Evolutionary conservation across 192 early-diverging fungal genomes (phyloP).

Genomic region (Rhizophagus clarus): DNA sequence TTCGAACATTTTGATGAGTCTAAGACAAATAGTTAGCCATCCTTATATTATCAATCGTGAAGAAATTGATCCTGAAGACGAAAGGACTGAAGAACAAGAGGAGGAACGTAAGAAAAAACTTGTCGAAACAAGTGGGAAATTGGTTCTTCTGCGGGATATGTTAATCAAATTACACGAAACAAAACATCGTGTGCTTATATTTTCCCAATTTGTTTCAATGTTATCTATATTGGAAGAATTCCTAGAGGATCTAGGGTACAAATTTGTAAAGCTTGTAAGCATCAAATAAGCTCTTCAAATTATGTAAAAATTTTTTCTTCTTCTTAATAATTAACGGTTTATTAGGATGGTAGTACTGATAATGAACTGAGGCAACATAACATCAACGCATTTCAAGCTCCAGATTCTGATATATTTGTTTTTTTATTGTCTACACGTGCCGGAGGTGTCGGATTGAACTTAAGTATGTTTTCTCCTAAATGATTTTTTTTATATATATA

Average conservation of each 20-base stretch:
- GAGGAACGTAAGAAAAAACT: conserved; percentile 52
- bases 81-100: conserved; percentile 34
- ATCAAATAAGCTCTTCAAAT: not conserved
- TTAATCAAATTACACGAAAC: conserved; percentile 60
- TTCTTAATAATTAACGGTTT: not conserved
- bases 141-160: conserved; percentile 68
- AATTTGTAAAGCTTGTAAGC: conserved; percentile 59
- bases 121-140: conserved; percentile 68
- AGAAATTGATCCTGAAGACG: conserved; percentile 39
- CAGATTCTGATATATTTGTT: conserved; percentile 59
- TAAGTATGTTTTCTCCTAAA: conserved; percentile 35
- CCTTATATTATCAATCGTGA: conserved; percentile 66
- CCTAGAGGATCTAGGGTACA: conserved; percentile 51
- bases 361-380: conserved; percentile 50
- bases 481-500: not conserved
- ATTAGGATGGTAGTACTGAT: conserved; percentile 62
- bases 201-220: conserved; percentile 84
- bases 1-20: conserved; percentile 63
- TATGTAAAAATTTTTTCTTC: not conserved
- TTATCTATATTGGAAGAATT: conserved; percentile 83
- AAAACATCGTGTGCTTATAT: conserved; percentile 74
- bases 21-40: conserved; percentile 72
- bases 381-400: conserved; percentile 69
- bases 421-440: conserved; percentile 77
- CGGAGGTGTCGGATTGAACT: conserved; percentile 75